Percentiles rank a stretch among this genome's conserved stretches.
These are phyloP conservation scores for Exophiala sp. DNA, from an alignment of 2,329 filamentous ascomycete genomes.

Conservation along the genomic window DNA sequence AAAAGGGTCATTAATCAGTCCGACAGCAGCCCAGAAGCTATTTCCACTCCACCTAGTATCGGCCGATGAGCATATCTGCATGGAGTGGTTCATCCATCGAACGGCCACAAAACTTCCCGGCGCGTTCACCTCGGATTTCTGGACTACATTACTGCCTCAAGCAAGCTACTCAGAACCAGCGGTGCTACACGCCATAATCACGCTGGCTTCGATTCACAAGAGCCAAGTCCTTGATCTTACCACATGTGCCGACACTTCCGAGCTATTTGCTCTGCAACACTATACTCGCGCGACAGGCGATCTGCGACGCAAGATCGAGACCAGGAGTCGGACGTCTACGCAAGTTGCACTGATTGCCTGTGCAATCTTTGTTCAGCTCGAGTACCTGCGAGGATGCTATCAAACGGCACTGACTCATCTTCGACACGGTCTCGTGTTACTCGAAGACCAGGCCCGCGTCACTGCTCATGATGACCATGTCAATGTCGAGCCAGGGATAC, in stretches of 20 bases:
- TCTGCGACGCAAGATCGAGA: conserved; percentile 32
- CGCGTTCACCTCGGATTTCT: conserved; percentile 37
- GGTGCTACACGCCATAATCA: conserved; percentile 42
- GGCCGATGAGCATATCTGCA: conserved; percentile 26
- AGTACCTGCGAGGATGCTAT: conserved; percentile 37
- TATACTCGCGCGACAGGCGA: conserved; percentile 41
- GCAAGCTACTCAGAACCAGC: conserved; percentile 39
- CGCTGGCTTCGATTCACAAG: conserved; percentile 39
- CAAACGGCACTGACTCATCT: conserved; percentile 32
- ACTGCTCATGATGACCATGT: too few relatives aligned
- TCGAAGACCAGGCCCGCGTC: conserved; percentile 21
- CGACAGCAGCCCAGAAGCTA: background rate
- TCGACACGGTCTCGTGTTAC: conserved; percentile 32
- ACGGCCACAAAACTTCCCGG: conserved; percentile 36
- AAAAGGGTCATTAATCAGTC: background rate
- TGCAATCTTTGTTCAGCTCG: conserved; percentile 41
- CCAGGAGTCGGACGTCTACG: conserved; percentile 30
- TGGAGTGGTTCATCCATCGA: conserved; percentile 32
- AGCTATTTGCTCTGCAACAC: conserved; percentile 35
- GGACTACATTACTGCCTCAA: conserved; percentile 40
- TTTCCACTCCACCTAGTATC: conserved; percentile 13
- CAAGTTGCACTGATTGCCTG: conserved; percentile 43
- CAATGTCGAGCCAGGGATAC: conserved; percentile 22
- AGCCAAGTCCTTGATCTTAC: conserved; percentile 19
- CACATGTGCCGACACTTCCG: conserved; percentile 3